A percentile compares a stretch with the other conserved stretches of the same genome.
These are phyloP conservation scores for Dianthus caryophyllus DNA, from an alignment of 148 eudicot species.

Conservation along the genomic window DNA sequence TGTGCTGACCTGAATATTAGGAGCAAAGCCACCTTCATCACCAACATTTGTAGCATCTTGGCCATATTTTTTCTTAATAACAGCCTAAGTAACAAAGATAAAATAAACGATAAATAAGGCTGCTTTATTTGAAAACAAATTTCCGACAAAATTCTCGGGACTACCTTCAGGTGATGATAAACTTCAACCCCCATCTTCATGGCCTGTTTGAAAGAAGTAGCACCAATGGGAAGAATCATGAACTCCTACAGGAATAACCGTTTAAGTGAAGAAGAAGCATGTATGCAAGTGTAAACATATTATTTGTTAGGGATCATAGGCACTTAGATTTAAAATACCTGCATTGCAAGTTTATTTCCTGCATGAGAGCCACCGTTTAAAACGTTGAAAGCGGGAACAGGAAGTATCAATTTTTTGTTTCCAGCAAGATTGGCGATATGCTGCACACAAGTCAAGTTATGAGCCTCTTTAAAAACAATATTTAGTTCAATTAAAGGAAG, in stretches of 20 bases:
- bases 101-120: too few relatives aligned
- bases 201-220: slow-evolving; percentile 80
- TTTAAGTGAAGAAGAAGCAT: too few relatives aligned
- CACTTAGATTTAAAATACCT: too few relatives aligned
- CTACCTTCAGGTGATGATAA: slow-evolving; percentile 85
- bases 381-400: slow-evolving; percentile 98
- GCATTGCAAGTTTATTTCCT: slow-evolving; percentile 99
- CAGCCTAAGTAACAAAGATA: slow-evolving; percentile 42
- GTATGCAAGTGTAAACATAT: too few relatives aligned
- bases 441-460: slow-evolving; percentile 30
- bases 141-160: slow-evolving; percentile 4
- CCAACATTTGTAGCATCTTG: slow-evolving; percentile 99
- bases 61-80: slow-evolving; percentile 97
- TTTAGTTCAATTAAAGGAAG: too few relatives aligned
- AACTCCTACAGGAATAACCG: slow-evolving; percentile 39
- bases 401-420: slow-evolving; percentile 86
- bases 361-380: slow-evolving; percentile 99
- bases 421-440: slow-evolving; percentile 94
- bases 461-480: too few relatives aligned
- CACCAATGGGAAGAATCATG: slow-evolving; percentile 94
- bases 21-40: slow-evolving; percentile 99
- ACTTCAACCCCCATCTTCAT: slow-evolving; percentile 99
- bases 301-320: too few relatives aligned
- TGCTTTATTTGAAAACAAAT: too few relatives aligned
- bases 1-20: slow-evolving; percentile 70